Base-by-base conservation (phyloP, 192 early-diverging fungal genomes). In the Helicostylum pulchrum region DNA sequence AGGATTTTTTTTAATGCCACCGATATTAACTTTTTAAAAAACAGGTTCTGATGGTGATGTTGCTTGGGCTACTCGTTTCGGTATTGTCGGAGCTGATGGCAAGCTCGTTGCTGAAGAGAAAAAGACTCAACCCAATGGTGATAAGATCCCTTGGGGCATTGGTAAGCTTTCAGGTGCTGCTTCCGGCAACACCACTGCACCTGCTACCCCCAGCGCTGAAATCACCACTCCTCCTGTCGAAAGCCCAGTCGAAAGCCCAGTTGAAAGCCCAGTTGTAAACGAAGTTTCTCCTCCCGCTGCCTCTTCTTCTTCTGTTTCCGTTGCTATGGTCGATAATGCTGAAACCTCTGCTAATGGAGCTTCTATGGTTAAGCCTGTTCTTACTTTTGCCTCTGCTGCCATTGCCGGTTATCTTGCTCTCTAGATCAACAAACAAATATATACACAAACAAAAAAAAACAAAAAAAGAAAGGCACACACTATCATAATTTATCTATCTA, bases 1-100 rank as follows among this genome's bases (percentile, higher is more conserved):
- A 8, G 34, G 0, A 2, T 46, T 49, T 26, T 48, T 9, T 26
- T 0, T 7, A 21, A 1, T 7, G n/a, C 3, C 23, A 1, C 4
- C 34, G n/a, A 39, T 12, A 20, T 17, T n/a, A 12, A 14, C 1
- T 26, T 2, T 32, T 6, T 36, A 34, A 15, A 56, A 34, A 26
- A 34, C 17, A 56, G 57, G 57, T 45, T 39, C 32, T 19, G 11
- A 48, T 1, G 56, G 54, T 50, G 66, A 67, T 30, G 5, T 34
- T 23, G 61, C 74, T 12, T 76, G 74, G 74, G 65, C 74, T 46
- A 76, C 70, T 50, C 65, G 74, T 30, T 76, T 76, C 55, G 69
- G 65, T 53, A 76, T 76, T 31, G 58, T 53, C 31, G 70, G 53
- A 31, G 49, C 65, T 43, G 66, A 66, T 46, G 65, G 67, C 34